These are phyloP conservation scores for Mycena metata DNA, from an alignment of 768 basidiomycete genomes.

Conservation along the genomic window DNA sequence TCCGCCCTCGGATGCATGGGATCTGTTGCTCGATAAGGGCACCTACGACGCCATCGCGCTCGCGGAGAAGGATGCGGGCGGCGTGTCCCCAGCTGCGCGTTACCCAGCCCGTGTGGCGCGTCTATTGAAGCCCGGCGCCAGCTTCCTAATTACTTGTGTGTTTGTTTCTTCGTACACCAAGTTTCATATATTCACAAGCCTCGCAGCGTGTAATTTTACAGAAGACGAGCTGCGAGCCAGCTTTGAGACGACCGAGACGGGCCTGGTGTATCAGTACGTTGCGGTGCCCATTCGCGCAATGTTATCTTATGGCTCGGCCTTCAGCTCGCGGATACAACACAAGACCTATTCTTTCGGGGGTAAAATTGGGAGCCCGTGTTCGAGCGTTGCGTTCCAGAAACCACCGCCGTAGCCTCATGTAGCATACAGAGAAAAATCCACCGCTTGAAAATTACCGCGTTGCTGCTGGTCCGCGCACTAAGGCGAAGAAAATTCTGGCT, in stretches of 20 bases:
- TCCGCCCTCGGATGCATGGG: slow-evolving; percentile 69
- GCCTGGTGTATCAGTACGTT: slow-evolving; percentile 76
- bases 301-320: slow-evolving; percentile 2
- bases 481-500: no score
- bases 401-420: background rate
- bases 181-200: background rate
- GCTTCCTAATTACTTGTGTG: slow-evolving; percentile 87
- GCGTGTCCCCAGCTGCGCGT: slow-evolving; percentile 63
- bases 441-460: no score
- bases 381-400: slow-evolving; percentile 80
- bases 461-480: no score
- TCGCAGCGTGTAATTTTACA: slow-evolving; percentile 86
- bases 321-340: slow-evolving; percentile 80
- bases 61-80: slow-evolving; percentile 68
- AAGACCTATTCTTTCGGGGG: slow-evolving; percentile 84
- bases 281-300: background rate
- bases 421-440: background rate
- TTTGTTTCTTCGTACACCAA: background rate
- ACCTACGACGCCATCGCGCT: slow-evolving; percentile 90
- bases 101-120: slow-evolving; percentile 72
- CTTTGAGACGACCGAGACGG: slow-evolving; percentile 63
- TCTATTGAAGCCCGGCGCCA: slow-evolving; percentile 74
- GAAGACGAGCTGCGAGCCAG: slow-evolving; percentile 75
- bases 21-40: slow-evolving; percentile 88
- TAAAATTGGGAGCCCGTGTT: slow-evolving; percentile 75